Evolutionary conservation across 108 stramenopile genomes (phyloP), one percentile per base, ranked within the genome.

Genomic region (Pseudonitzschia multistriata): DNA sequence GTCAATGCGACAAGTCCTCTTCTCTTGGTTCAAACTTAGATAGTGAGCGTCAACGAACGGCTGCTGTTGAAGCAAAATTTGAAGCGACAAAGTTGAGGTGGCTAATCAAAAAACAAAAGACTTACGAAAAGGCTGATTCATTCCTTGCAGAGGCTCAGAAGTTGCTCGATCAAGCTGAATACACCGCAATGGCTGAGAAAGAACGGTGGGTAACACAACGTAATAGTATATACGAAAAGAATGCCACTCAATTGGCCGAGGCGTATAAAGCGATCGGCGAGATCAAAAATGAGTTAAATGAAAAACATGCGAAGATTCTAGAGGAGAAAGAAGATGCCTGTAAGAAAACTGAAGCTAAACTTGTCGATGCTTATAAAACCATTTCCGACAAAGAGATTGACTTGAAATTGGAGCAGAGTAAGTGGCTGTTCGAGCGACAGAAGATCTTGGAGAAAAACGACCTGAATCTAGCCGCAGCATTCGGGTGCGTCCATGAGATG

Each of bases 231-330:
- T 42, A 42, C 15, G 40, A 45, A 64, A 73, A 71, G 45, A 52
- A 52, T 24, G 61, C 68, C 15, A 29, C 6, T 35, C 77, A 76
- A 7, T 33, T 83, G 53, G 30, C 49, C 13, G 63, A 60, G 49
- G 77, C 77, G 21, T 78, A 78, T 57, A 65, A 71, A 49, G 70
- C 78, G 0, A 19, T 81, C 25, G 68, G 75, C 29, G 29, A 68
- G 22, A 64, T 78, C 14, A 67, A 68, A 56, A 55, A 36, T 15
- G 17, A 76, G 42, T 28, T 45, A 27, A 64, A 27, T 22, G 42
- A 14, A 10, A 47, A 47, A 15, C 15, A 64, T 15, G 63, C 39
- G 25, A 25, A 45, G 4, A 15, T 34, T 40, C 21, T 39, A 13
- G 14, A 45, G 0, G 63, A 64, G 7, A 15, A 42, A 10, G 40